Base-by-base conservation (phyloP, 805 yeast genomes). In the Pichia heedii region DNA sequence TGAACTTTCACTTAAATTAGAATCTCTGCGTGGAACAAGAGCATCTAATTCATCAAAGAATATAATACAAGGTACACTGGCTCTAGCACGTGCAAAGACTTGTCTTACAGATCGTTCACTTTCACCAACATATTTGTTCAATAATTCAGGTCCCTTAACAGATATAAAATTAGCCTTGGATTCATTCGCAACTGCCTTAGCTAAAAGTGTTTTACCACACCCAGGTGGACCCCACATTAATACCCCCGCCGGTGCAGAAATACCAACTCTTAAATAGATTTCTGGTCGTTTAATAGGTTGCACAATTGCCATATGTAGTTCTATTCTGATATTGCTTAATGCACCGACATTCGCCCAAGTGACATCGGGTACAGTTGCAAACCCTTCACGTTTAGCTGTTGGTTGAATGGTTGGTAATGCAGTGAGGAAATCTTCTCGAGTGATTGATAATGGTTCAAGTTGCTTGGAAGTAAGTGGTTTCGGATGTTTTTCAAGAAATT, bases 161-260 rank as follows among this genome's bases (percentile, higher is more conserved):
- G 96, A 84, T 33, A 93, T 93, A 63, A 93, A 93, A 60, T 93
- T 93, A 12, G 97, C 97, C 42, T 94, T 74, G 0, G 96, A 87
- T 63, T 93, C 97, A 60, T 90, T 90, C 11, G 98, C 98, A 3
- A 93, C 97, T 2, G 98, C 98, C 57, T 93, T 93, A 1, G 97
- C 97, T 24, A 93, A 69, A 40, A 93, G 69, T 0, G 98, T 93
- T 60, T 93, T 93, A 73, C 98, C 98, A 67, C 97, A 93, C 32
- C 98, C 98, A 3, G 98, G 98, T 2, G 98, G 98, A 0, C 98
- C 98, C 98, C 98, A 93, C 71, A 93, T 74, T 22, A 93, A 66
- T 1, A 93, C 98, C 45, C 98, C 98, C 0, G 96, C 88, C 2
- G 97, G 97, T 0, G 97, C 96, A 43, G 87, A 78, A 36, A 93